Base-by-base conservation (phyloP, 257 asterid species). In the Solanum neorickii region DNA sequence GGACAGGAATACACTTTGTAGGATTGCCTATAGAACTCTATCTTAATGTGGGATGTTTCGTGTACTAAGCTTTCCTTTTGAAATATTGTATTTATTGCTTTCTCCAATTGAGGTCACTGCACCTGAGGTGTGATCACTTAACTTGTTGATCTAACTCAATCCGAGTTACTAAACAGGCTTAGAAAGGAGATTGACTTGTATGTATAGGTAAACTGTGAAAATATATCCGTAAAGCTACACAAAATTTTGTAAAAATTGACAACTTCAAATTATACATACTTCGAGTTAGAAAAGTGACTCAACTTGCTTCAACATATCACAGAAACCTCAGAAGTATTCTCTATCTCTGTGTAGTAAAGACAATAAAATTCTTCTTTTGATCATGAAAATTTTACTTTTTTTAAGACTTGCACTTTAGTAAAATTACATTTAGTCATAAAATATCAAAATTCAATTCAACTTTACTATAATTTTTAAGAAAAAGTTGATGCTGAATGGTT, bases 401-500 rank as follows among this genome's bases (percentile, higher is more conserved):
- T 35, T 35, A 5, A 5, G 1, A 35, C 7, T 35, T 35, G 39
- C 6, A 35, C 39, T 35, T 35, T 35, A 35, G 39, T 5, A 35
- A 35, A 35, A 35, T 35, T 6, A 6, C 7, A 35, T 35, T 35
- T 35, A 35, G 39, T 35, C 39, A 35, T 5, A 35, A 5, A 35
- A 35, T 35, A 35, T 35, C 39, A 35, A 35, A 35, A 35, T 35
- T 5, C 39, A 35, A 35, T 35, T 35, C 7, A 35, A 5, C 39
- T 35, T 35, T 7, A 35, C 39, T 35, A 35, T 7, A 35, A 5
- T 5, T 35, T 5, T 35, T 35, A 59, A 9, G 94, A 91, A 13
- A 95, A 92, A 39, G 35, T 5, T 3, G 56, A 11, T 12, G 49
- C 49, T 18, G 98, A 94, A 91, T 94, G 98, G 98, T 94, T 95